A percentile compares a stretch with the other conserved stretches of the same genome.
Evolutionary conservation across 2,329 filamentous ascomycete species (phyloP).

Genomic region (Ophiostoma piceae): DNA sequence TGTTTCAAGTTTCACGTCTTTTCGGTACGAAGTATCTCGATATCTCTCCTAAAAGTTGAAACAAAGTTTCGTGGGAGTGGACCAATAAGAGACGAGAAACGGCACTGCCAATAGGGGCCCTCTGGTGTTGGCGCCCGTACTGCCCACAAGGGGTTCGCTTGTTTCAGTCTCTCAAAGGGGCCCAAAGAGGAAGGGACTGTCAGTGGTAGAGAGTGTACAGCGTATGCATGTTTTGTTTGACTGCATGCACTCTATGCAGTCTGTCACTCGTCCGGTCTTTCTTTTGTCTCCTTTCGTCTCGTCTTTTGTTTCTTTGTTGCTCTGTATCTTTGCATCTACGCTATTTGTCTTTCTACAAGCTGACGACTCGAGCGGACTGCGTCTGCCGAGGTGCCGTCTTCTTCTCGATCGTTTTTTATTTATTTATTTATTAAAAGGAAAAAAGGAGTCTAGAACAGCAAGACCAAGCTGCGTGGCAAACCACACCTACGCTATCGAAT

Average conservation of each 20-base stretch:
- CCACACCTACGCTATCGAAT: not conserved
- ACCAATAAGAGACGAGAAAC: not conserved
- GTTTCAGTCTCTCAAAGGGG: conserved; percentile 6
- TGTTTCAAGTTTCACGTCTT: conserved; percentile 1
- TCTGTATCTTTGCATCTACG: too few relatives aligned
- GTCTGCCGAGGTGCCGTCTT: not conserved
- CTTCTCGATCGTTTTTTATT: not conserved
- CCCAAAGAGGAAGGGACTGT: not conserved
- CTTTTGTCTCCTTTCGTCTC: not conserved
- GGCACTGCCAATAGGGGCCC: not conserved
- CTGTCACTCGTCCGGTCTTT: not conserved
- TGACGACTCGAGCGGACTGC: not conserved
- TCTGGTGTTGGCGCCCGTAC: not conserved
- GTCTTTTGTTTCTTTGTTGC: not conserved
- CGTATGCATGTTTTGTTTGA: not conserved
- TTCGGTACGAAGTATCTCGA: too few relatives aligned
- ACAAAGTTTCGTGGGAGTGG: not conserved
- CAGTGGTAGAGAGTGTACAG: not conserved
- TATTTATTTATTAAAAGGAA: not conserved
- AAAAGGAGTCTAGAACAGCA: not conserved
- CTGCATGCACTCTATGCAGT: not conserved
- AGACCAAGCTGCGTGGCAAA: not conserved
- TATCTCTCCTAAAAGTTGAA: not conserved
- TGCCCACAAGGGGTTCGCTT: not conserved
- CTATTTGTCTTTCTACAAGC: too few relatives aligned